Evolutionary conservation across 192 early-diverging fungal species (phyloP), one percentile per base, ranked within the genome.

Genomic region (Dimargaris cristalligena): DNA sequence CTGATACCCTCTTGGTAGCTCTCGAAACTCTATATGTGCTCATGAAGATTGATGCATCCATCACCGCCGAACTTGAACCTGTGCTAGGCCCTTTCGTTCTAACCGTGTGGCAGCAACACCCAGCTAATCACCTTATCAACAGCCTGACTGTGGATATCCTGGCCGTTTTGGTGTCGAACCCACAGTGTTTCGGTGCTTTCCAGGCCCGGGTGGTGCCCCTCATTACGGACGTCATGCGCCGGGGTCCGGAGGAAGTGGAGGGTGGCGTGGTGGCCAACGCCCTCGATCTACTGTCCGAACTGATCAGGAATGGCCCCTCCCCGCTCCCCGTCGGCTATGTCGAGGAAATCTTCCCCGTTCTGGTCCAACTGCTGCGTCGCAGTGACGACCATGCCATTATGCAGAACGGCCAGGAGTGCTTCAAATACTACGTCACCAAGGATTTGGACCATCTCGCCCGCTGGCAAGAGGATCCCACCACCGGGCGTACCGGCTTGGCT

Each of bases 361-460:
- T 97, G 34, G 87, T 97, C 72, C 78, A 75, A 38, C 74, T 89
- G 11, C 65, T 91, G 49, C 72, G 80, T 57, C 69, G 66, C 8
- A 74, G 76, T 18, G 81, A 80, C 38, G 89, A 98, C 63, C 73
- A 70, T 52, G 78, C 82, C 41, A 78, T 94, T 45, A 71, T 94
- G 41, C 94, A 96, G 67, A 93, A 85, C 61, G 89, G 89, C 6
- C 85, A 93, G 71, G 76, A 88, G 34, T 90, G 86, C 32, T 69
- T 98, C 18, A 86, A 82, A 52, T 76, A 73, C 34, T 77, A 94
- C 60, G 75, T 98, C 28, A 71, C 83, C 50, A 85, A 90, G 52
- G 90, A 91, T 65, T 65, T 80, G 46, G 66, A 75, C 28, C 78
- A 86, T 31, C 71, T 97, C 63, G 71, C 80, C 20, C 71, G 76